Base-by-base conservation (phyloP, 371 early-diverging fungal species). In the Syncephalis fuscata region DNA sequence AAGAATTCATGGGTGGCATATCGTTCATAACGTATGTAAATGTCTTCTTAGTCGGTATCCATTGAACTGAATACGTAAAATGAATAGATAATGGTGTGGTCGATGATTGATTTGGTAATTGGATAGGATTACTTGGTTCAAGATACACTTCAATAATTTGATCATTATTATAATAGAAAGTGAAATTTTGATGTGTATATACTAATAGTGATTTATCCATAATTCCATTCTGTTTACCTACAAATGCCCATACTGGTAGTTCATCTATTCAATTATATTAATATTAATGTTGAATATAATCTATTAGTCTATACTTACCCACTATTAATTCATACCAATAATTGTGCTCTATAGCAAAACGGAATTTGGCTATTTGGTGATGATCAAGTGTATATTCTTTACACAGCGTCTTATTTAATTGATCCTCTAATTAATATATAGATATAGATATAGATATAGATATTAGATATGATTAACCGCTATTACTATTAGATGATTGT, bases 51-150 rank as follows among this genome's bases (percentile, higher is more conserved):
- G 82, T 74, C 11, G 55, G 47, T 11, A 48, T 57, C 82, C 84
- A 88, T 16, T 58, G 60, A 1, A 86, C 81, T 3, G 80, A 74
- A 56, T 83, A 86, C 0, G 78, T 78, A 52, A 86, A 86, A 27
- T 32, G 44, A 43, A 44, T 11, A 3, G 43, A 44, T 3, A 48
- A 32, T 7, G 32, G 11, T 11, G 32, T 7, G 11, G 7, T 32
- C 4, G 32, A 32, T 11, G 32, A 32, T 11, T 32, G 11, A 11
- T 41, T 17, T 27, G 36, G 3, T 16, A 22, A 11, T 7, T 4
- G 11, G 11, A 32, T 32, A 32, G 32, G 32, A 32, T 32, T 32
- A 11, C 7, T 11, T 7, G 44, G 27, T 11, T 49, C 44, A 27
- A 22, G 44, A 44, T 25, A 14, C 2, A 49, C 21, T 24, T 42